Percentiles rank a stretch among this genome's conserved stretches.
phyloP scores from a whole-genome alignment of 495 filamentous ascomycete genomes.

The Lepraria neglecta region DNA sequence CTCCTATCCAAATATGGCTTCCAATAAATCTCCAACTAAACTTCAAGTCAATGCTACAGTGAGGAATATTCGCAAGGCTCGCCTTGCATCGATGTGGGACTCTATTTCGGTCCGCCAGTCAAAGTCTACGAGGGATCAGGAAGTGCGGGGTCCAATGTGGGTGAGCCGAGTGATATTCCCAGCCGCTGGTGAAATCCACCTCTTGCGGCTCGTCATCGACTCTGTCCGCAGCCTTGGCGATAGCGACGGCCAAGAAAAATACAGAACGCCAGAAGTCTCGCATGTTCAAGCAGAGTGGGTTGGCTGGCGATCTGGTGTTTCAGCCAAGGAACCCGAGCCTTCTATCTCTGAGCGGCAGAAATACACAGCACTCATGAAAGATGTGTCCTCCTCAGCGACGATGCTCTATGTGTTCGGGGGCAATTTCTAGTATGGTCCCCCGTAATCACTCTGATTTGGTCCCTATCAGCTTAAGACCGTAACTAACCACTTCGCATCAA shows the following conservation, averaged over 20 bases:
- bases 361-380: conserved; percentile 16
- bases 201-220: neutral
- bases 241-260: neutral
- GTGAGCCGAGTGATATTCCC: conserved; percentile 15
- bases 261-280: neutral
- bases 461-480: neutral
- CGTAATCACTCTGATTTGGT: neutral
- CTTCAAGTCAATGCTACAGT: neutral
- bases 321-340: neutral
- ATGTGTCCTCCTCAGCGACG: conserved; percentile 13
- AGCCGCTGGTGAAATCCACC: neutral
- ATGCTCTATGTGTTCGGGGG: conserved; percentile 22
- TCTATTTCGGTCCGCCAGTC: neutral
- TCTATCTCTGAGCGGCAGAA: conserved; percentile 5
- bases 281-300: conserved; percentile 17
- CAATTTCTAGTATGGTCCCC: conserved; percentile 13
- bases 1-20: neutral
- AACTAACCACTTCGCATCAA: conserved; percentile 1
- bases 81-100: neutral
- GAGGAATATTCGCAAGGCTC: neutral
- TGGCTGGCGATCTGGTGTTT: conserved; percentile 13
- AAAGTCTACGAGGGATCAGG: neutral
- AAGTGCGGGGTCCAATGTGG: conserved; percentile 19
- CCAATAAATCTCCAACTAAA: neutral
- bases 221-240: conserved; percentile 9